Evolutionary conservation across 345 rosid species (phyloP), one percentile per base, ranked within the genome.

Genomic region (Orychophragmus violaceus): DNA sequence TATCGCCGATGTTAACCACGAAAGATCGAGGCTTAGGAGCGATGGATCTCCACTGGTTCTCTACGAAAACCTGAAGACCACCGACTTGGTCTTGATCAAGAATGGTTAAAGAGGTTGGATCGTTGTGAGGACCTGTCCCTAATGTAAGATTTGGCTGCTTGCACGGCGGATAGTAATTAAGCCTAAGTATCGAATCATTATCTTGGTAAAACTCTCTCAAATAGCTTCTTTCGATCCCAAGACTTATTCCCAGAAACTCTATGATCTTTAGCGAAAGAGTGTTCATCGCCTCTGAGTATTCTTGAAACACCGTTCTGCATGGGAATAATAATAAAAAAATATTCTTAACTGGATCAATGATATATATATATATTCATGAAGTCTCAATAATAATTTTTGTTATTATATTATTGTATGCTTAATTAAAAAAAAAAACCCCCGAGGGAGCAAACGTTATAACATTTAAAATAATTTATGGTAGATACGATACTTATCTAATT

Each of bases 251-350:
- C 4, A 46, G 52, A 21, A 46, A 46, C 52, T 21, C 52, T 21
- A 46, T 21, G 52, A 46, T 46, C 4, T 21, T 46, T 21, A 46
- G 27, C 14, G 52, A 46, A 21, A 46, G 52, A 10, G 27, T 46
- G n/a, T 46, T 46, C 52, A 46, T 46, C 52, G 52, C 52, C 52
- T 46, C 52, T 46, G 52, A 46, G 52, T 46, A 46, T 46, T 21
- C 52, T 10, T 46, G 52, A 46, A 46, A 46, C 24, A 46, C 52
- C 1, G 14, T 21, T 46, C 52, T 21, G 52, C 52, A 46, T 46
- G n/a, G 27, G 11, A 46, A 46, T 5, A 46, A 46, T 46, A 7
- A 46, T 27, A 46, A 46, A 19, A 45, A 1, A 6, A 6, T 18
- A 18, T 18, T 44, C 5, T 44, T 18, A 18, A 44, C 6, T 44